Base-by-base conservation (phyloP, 2,329 filamentous ascomycete species). In the Lojkania enalia region DNA sequence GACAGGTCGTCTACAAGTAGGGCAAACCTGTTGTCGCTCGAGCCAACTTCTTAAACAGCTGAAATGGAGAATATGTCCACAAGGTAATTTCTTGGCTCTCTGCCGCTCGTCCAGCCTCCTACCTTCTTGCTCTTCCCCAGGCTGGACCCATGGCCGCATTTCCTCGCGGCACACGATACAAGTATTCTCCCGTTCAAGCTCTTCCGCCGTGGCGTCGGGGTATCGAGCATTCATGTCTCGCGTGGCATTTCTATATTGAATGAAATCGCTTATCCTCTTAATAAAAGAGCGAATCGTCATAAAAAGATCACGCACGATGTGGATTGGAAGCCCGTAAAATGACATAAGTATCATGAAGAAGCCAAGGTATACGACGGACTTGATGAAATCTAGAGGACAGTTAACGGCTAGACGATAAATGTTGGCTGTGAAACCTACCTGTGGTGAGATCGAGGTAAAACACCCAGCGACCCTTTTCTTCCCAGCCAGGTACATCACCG, bases 101-200 rank as follows among this genome's bases (percentile, higher is more conserved):
- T 88, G 81, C 42, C 92, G 82, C 63, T 97, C 90, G 46, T 95
- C 85, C 44, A 87, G 78, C n/a, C 63, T 61, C 42, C 71, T 66
- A 39, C 66, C 63, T 35, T 66, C 59, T 39, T 62, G 65, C 32
- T 72, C 71, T 33, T 64, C 69, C 29, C 66, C 69, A 29, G 76
- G 74, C 42, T 78, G 77, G 23, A 75, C 76, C 88, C 90, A 96
- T 1, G 86, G 84, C 23, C 83, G 82, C 94, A 99, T 99, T 54
- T 95, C 89, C 67, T 99, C 94, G 49, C 94, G 84, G 70, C 94
- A 99, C 43, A 99, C 96, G 58, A 99, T 99, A 70, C 94, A 99
- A 2, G 94, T 95, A 61, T 95, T 90, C 66, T 96, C 92, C 37
- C 88, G 80, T 20, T 78, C 76, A 18, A 99, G 82, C 54, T 99